Evolutionary conservation across 345 rosid genomes (phyloP), one percentile per base, ranked within the genome.

Genomic region (Euphorbia tirucalli): DNA sequence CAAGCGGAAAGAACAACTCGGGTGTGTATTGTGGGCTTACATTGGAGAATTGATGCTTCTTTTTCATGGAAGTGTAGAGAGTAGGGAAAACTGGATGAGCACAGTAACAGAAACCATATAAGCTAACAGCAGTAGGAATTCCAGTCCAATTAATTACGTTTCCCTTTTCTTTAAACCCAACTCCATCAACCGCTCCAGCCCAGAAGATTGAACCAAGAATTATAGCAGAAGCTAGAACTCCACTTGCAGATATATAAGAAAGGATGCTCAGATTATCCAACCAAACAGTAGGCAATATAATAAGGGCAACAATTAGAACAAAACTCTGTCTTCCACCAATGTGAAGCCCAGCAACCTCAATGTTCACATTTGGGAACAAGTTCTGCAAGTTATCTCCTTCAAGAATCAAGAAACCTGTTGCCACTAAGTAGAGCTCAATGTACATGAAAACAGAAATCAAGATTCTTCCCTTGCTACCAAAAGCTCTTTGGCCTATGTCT

Each of bases 81-180:
- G 92, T 88, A 5, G 98, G 98, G 66, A 91, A 93, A 50, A 93
- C 94, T 0, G 98, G 98, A 76, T 93, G 98, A 1, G 96, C 97
- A 27, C 98, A 90, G 19, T 85, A 93, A 71, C 98, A 93, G 80
- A 93, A 93, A n/a, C 88, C 85, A 31, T 88, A 93, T 73, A 93
- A 86, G 75, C 98, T 93, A 56, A 93, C 80, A 0, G 98, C 88
- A 11, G 92, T 90, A 2, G 91, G 81, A 30, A 91, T 73, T 76
- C 97, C 94, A 15, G 70, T 75, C 85, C 78, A 78, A 44, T 85
- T 82, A 27, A 93, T 41, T 2, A 73, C 44, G 10, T 67, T 74
- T 32, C 91, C 94, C 49, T 67, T 79, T 5, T 83, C 83, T 16
- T 78, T 81, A 61, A 88, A 88, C 28, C 97, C 98, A 54, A 91